Evolutionary conservation across 1,139 yeast species (phyloP).

Genomic region (Hyphopichia pseudoburtonii): DNA sequence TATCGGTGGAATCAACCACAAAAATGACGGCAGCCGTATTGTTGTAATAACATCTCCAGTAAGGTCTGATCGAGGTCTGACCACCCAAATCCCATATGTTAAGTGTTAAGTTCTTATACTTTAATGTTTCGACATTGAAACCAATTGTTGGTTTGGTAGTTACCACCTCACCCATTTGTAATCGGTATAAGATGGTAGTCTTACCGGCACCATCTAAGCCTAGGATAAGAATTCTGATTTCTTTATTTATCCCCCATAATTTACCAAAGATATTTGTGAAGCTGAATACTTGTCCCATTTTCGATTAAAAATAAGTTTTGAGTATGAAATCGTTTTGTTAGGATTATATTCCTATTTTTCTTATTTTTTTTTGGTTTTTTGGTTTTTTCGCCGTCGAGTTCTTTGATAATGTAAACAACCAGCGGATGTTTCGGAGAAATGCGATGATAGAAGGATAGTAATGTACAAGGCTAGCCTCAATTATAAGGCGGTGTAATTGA

Average conservation of each 20-base stretch:
- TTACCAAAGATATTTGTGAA: constrained; percentile 70
- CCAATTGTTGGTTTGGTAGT: constrained; percentile 96
- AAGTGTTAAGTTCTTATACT: constrained; percentile 84
- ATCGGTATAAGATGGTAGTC: constrained; percentile 87
- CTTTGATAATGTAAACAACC: no score
- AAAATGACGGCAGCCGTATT: constrained; percentile 95
- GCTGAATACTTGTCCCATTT: constrained; percentile 85
- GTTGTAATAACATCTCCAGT: constrained; percentile 97
- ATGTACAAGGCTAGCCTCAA: no score
- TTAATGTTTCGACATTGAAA: constrained; percentile 91
- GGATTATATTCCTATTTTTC: no score
- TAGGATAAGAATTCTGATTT: constrained; percentile 84
- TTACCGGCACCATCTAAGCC: constrained; percentile 99
- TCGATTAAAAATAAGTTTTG: no score
- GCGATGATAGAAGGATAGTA: no score
- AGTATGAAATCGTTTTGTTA: no score
- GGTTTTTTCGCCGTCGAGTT: not conserved
- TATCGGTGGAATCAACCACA: constrained; percentile 96
- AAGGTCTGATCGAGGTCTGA: constrained; percentile 93
- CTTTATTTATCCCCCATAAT: constrained; percentile 88
- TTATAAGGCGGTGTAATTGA: no score
- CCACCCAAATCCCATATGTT: constrained; percentile 95
- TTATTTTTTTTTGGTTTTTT: not conserved
- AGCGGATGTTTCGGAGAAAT: no score
- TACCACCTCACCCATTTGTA: constrained; percentile 92